A percentile compares a stretch with the other conserved stretches of the same genome.
Evolutionary conservation across 495 filamentous ascomycete genomes (phyloP).

Genomic region (Pseudotulostoma volvatum): DNA sequence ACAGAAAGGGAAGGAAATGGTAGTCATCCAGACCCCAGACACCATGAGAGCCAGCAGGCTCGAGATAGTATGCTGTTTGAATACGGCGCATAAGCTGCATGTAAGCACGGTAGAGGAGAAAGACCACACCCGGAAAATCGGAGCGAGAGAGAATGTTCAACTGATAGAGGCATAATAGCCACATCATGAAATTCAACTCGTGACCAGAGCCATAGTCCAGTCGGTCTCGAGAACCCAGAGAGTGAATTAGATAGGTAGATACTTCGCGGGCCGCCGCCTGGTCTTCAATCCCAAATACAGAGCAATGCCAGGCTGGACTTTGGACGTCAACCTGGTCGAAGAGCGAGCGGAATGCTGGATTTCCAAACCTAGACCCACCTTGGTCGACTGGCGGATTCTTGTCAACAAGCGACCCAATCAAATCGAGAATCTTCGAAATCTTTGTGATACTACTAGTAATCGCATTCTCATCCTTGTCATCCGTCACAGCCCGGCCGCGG

Average conservation of each 20-base stretch:
- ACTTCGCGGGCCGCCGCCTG: constrained; percentile 47
- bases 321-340: constrained; percentile 52
- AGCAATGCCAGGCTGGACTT: constrained; percentile 23
- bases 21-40: constrained; percentile 98
- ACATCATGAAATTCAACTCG: constrained; percentile 90
- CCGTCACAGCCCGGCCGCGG: constrained; percentile 54
- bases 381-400: constrained; percentile 66
- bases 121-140: constrained; percentile 57
- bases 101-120: constrained; percentile 65
- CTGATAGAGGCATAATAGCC: constrained; percentile 79
- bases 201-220: constrained; percentile 97
- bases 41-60: constrained; percentile 88
- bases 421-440: constrained; percentile 54
- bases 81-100: constrained; percentile 67
- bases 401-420: constrained; percentile 42
- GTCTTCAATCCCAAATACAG: constrained; percentile 35
- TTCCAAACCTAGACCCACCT: constrained; percentile 82
- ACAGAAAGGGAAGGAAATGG: constrained; percentile 90
- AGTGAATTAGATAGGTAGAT: constrained; percentile 63
- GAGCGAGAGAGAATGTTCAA: constrained; percentile 43
- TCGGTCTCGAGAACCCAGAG: constrained; percentile 70
- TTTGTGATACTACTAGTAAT: constrained; percentile 39
- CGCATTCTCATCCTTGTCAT: constrained; percentile 32
- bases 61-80: constrained; percentile 83
- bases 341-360: constrained; percentile 73